A percentile compares a stretch with the other conserved stretches of the same genome.
phyloP scores from a whole-genome alignment of 306 rosid species.

The Cucurbita moschata region DNA sequence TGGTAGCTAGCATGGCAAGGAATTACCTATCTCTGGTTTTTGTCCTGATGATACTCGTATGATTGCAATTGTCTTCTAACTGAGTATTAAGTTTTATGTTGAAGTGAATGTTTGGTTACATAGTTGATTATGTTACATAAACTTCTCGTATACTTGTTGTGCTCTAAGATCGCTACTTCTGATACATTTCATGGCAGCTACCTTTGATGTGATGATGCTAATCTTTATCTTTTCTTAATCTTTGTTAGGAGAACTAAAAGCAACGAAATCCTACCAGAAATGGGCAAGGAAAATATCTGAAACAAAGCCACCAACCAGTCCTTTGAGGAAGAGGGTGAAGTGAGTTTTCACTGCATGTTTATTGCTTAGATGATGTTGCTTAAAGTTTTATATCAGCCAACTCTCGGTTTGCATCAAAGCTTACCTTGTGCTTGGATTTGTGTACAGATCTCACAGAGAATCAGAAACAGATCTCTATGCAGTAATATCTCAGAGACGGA shows the following conservation, averaged over 20 bases:
- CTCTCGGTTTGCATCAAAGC: neutral
- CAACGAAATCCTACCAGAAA: slow-evolving; percentile 52
- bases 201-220: slow-evolving; percentile 1
- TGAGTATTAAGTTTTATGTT: neutral
- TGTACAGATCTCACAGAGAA: slow-evolving; percentile 41
- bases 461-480: slow-evolving; percentile 44
- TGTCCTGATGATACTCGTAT: neutral
- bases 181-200: slow-evolving; percentile 1
- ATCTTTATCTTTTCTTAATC: neutral
- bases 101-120: neutral
- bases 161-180: neutral
- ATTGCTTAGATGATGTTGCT: neutral
- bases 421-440: neutral
- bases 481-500: slow-evolving; percentile 42
- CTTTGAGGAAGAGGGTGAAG: slow-evolving; percentile 42
- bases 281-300: slow-evolving; percentile 72
- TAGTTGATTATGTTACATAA: neutral
- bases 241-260: slow-evolving; percentile 50
- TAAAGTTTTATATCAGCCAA: neutral
- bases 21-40: neutral
- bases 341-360: slow-evolving; percentile 20
- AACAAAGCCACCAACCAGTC: slow-evolving; percentile 75
- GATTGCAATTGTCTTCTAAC: neutral
- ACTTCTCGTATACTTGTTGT: neutral
- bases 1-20: neutral